Base-by-base conservation (phyloP, 805 yeast species). In the Suhomyces kilbournensis region DNA sequence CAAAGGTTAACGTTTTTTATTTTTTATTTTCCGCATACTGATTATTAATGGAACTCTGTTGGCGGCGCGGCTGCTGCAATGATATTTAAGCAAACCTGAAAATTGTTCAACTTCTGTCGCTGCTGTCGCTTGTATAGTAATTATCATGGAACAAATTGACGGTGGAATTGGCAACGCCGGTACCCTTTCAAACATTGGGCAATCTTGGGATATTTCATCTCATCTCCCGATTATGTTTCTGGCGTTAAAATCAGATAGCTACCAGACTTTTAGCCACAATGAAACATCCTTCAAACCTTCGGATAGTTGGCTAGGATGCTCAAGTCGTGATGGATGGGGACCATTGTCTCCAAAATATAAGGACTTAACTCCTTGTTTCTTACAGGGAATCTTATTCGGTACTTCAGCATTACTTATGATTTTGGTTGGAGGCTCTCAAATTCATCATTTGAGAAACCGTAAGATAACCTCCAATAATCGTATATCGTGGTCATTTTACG, bases 331-430 rank as follows among this genome's bases (percentile, higher is more conserved):
- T 8, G 84, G 84, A 2, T 71, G 76, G 77, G 61, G 72, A 46
- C 64, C 72, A 32, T 46, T 80, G 63, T 70, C 77, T 4, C 54
- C 70, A 2, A 25, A 54, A 45, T 61, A 79, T 62, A 78, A 78
- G 38, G 90, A 84, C 58, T 72, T 84, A 48, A 78, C 88, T 1
- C 81, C 82, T 6, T 84, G 88, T 56, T 80, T 84, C 60, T 71
- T 79, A 15, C 82, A 81, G 57, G 87, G 86, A 25, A 68, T 71
- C 0, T 56, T 83, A 4, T 72, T 78, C 49, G 71, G 79, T 17
- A 48, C 65, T 1, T 56, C 77, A 0, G 79, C 80, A 12, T 32
- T 75, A 14, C 64, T 73, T 22, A 74, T 81, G 73, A 55, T 83
- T 2, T 17, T 74, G 0, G 60, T 72, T 32, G 86, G 85, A 4